Percentiles rank a stretch among this genome's conserved stretches.
These are phyloP conservation scores for Alternaria triticina DNA, from an alignment of 2,329 filamentous ascomycete species.

Conservation along the genomic window DNA sequence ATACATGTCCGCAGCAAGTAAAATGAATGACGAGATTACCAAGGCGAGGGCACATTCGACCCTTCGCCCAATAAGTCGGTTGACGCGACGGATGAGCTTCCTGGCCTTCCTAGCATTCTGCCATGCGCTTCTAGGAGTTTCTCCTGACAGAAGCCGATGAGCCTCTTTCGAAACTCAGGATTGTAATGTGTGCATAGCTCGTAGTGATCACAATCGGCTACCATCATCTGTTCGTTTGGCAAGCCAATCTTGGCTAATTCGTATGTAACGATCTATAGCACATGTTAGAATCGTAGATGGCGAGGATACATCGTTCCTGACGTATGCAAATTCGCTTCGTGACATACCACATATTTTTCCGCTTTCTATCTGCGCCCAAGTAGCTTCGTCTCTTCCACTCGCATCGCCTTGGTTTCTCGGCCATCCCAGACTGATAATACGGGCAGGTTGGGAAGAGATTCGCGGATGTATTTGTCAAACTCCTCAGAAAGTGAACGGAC, in stretches of 20 bases:
- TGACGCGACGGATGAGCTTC: fast-evolving
- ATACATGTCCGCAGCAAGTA: background rate
- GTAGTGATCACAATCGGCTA: background rate
- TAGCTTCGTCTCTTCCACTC: background rate
- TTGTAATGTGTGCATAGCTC: background rate
- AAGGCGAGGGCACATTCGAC: background rate
- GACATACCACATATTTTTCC: too few species aligned
- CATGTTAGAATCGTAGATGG: background rate
- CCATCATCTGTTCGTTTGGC: background rate
- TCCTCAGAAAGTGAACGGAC: fast-evolving
- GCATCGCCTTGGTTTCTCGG: fast-evolving
- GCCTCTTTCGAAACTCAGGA: background rate
- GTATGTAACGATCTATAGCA: fast-evolving
- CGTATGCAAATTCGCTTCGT: too few species aligned
- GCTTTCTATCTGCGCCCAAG: background rate
- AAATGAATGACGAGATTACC: background rate
- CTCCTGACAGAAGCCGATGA: background rate
- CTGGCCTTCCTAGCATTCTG: background rate
- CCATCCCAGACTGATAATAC: background rate
- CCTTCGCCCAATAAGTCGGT: background rate
- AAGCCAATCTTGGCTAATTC: background rate
- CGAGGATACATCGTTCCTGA: too few species aligned
- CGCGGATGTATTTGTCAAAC: background rate
- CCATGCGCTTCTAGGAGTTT: background rate
- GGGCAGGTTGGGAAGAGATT: background rate